phyloP scores from a whole-genome alignment of 2,329 filamentous ascomycete genomes.

The Aspergillus spinulosporus region DNA sequence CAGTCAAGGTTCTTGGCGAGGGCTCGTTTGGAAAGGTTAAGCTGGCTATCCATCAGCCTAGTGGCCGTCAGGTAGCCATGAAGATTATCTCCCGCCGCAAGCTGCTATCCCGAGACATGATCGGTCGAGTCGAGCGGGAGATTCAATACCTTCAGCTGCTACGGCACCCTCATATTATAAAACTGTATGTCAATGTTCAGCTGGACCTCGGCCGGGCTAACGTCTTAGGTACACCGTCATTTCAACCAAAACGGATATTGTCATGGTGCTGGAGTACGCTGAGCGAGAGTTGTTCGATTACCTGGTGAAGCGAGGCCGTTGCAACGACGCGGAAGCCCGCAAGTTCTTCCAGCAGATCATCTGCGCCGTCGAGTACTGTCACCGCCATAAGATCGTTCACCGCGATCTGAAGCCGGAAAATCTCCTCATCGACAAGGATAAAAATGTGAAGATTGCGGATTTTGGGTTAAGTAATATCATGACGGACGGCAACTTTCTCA shows the following conservation, averaged over 20 bases:
- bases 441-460: constrained; percentile 99
- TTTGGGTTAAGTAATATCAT: constrained; percentile 99
- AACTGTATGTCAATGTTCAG: constrained; percentile 62
- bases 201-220: constrained; percentile 19
- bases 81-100: constrained; percentile 98
- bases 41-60: constrained; percentile 87
- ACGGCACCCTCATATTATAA: constrained; percentile 97
- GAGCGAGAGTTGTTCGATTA: constrained; percentile 97
- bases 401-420: constrained; percentile 98
- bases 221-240: constrained; percentile 82
- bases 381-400: constrained; percentile 98
- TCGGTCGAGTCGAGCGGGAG: constrained; percentile 92
- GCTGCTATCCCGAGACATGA: constrained; percentile 96
- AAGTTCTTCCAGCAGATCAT: constrained; percentile 99
- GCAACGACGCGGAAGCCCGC: constrained; percentile 88
- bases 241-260: constrained; percentile 89
- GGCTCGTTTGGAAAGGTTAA: constrained; percentile 99
- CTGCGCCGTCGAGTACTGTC: constrained; percentile 97
- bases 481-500: constrained; percentile 98
- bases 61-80: constrained; percentile 90
- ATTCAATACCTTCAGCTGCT: constrained; percentile 97
- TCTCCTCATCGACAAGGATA: constrained; percentile 85
- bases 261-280: constrained; percentile 98
- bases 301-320: constrained; percentile 89
- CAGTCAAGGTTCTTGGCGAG: constrained; percentile 87